Evolutionary conservation across 305 asterid species (phyloP).

Genomic region (Plantago lanceolata): DNA sequence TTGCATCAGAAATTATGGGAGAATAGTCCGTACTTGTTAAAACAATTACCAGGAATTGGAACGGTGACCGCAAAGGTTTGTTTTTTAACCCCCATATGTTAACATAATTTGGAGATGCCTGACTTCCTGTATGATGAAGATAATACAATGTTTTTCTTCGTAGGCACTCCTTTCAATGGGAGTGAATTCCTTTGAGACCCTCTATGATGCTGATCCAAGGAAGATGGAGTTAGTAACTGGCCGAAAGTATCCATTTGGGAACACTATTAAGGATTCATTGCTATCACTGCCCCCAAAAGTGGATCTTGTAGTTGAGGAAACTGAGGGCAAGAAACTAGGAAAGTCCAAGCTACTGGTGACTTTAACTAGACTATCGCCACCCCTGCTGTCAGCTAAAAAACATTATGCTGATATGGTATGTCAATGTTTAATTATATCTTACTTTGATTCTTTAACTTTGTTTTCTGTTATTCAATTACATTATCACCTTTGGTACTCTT

Average conservation of each 20-base stretch:
- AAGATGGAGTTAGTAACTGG: slow-evolving; percentile 90
- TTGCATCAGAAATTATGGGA: slow-evolving; percentile 71
- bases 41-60: slow-evolving; percentile 96
- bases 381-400: slow-evolving; percentile 45
- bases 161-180: slow-evolving; percentile 97
- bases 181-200: slow-evolving; percentile 72
- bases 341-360: slow-evolving; percentile 66
- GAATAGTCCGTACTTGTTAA: slow-evolving; percentile 84
- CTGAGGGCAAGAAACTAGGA: slow-evolving; percentile 55
- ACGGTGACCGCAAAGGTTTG: slow-evolving; percentile 98
- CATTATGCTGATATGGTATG: slow-evolving; percentile 93
- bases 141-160: slow-evolving; percentile 21
- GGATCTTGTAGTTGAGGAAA: slow-evolving; percentile 63
- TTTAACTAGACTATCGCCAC: slow-evolving; percentile 71
- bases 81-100: slow-evolving; percentile 14
- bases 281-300: slow-evolving; percentile 74
- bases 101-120: slow-evolving; percentile 17
- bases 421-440: slow-evolving; percentile 4
- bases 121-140: slow-evolving; percentile 18
- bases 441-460: background rate
- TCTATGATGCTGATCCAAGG: slow-evolving; percentile 93
- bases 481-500: slow-evolving; percentile 25
- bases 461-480: background rate
- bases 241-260: slow-evolving; percentile 90
- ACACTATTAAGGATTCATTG: slow-evolving; percentile 88